phyloP scores from a whole-genome alignment of 306 rosid genomes.

The Delonix regia region DNA sequence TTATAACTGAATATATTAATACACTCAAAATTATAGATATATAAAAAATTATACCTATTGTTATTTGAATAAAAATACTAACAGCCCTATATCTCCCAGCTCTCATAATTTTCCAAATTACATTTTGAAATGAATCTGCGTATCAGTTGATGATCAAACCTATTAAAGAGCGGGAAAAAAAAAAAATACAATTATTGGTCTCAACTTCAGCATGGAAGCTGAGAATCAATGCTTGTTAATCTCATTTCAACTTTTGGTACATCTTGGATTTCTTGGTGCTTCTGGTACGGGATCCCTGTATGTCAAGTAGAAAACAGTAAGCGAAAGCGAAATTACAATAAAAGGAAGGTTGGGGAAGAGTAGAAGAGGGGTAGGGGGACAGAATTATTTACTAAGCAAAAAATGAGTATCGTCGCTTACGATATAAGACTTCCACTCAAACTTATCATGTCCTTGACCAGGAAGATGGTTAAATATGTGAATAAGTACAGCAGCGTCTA shows the following conservation, averaged over 20 bases:
- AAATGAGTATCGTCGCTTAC: slow-evolving; percentile 48
- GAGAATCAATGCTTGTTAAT: slow-evolving; percentile 34
- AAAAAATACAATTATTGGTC: not conserved
- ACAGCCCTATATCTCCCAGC: not conserved
- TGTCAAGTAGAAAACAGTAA: slow-evolving; percentile 31
- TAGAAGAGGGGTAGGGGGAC: too few species aligned
- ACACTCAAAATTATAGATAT: too few species aligned
- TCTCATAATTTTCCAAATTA: not conserved
- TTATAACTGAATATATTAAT: too few species aligned
- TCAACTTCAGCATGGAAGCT: not conserved
- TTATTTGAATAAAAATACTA: too few species aligned
- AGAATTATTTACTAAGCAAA: not conserved
- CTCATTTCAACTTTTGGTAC: slow-evolving; percentile 28
- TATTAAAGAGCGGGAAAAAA: slow-evolving; percentile 15
- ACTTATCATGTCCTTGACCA: slow-evolving; percentile 54
- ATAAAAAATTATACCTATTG: too few species aligned
- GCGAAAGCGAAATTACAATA: not conserved
- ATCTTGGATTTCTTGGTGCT: slow-evolving; percentile 58
- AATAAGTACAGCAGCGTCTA: slow-evolving; percentile 87
- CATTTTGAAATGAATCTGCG: not conserved
- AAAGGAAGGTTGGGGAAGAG: slow-evolving; percentile 15
- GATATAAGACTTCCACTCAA: slow-evolving; percentile 78
- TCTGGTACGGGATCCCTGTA: slow-evolving; percentile 64
- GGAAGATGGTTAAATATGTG: slow-evolving; percentile 78
- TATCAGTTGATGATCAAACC: not conserved